Evolutionary conservation across 129 eudicot species (phyloP).

Genomic region (Escallonia rubra): DNA sequence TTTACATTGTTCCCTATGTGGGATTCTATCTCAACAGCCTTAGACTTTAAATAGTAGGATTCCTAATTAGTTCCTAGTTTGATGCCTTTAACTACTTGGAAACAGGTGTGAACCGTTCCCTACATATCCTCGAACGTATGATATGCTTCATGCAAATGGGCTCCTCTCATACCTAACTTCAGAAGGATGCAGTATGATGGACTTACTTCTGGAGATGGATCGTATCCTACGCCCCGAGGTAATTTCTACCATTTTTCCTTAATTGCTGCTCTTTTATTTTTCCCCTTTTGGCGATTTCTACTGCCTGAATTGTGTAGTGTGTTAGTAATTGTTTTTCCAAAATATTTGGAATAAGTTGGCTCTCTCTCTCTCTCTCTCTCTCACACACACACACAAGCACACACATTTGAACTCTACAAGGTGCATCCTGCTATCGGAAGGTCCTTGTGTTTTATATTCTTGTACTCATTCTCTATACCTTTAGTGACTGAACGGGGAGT

Average conservation of each 20-base stretch:
- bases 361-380: too few species aligned
- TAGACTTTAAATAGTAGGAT: too few species aligned
- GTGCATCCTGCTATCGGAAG: neutral
- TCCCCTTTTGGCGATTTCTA: neutral
- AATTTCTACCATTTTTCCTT: conserved; percentile 8
- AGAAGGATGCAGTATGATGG: conserved; percentile 59
- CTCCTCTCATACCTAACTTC: conserved; percentile 65
- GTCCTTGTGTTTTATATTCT: neutral
- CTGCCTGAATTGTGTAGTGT: too few species aligned
- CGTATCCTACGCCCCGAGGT: conserved; percentile 98
- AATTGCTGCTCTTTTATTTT: neutral
- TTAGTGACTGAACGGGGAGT: neutral
- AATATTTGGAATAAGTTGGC: too few species aligned
- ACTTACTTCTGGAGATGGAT: conserved; percentile 86
- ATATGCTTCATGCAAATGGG: conserved; percentile 93
- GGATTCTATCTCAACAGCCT: too few species aligned
- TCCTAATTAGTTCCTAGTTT: neutral
- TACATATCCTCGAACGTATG: conserved; percentile 96
- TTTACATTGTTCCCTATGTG: too few species aligned
- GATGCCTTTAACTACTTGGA: conserved; percentile 2
- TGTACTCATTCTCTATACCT: neutral
- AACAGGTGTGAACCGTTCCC: conserved; percentile 98
- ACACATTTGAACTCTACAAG: too few species aligned
- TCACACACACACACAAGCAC: too few species aligned
- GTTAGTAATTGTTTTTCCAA: too few species aligned